A percentile compares a stretch with the other conserved stretches of the same genome.
phyloP scores from a whole-genome alignment of 2,329 filamentous ascomycete species.

The Claviceps africana region DNA sequence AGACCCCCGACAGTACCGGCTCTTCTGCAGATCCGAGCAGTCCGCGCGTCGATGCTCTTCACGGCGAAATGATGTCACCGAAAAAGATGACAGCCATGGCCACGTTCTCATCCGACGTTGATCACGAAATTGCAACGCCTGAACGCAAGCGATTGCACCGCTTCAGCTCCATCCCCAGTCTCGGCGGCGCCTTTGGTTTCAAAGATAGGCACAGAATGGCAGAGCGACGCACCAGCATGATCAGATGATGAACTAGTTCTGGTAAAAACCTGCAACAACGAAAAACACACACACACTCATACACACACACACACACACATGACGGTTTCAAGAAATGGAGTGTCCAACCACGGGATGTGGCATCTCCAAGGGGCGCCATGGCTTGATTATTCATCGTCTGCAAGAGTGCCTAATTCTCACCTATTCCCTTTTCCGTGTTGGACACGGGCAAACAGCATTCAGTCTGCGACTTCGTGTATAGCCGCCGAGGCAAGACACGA shows the following conservation, averaged over 20 bases:
- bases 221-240: constrained; percentile 30
- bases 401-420: neutral
- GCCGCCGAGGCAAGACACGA: neutral
- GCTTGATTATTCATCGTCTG: neutral
- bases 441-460: neutral
- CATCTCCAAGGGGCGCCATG: neutral
- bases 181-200: constrained; percentile 24
- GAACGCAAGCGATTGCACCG: constrained; percentile 38
- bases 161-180: constrained; percentile 42
- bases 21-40: constrained; percentile 35
- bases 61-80: constrained; percentile 18
- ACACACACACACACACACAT: neutral
- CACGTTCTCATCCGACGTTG: constrained; percentile 11
- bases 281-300: no score
- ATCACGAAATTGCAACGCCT: constrained; percentile 13
- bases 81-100: constrained; percentile 9
- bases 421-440: neutral
- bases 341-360: neutral
- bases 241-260: constrained; percentile 14
- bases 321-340: neutral
- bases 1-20: constrained; percentile 44
- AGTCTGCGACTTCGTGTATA: neutral
- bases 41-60: constrained; percentile 21
- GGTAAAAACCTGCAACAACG: no score
- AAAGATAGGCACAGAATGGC: constrained; percentile 21